Evolutionary conservation across 306 rosid genomes (phyloP), one percentile per base, ranked within the genome.

Genomic region (Ormosia emarginata): DNA sequence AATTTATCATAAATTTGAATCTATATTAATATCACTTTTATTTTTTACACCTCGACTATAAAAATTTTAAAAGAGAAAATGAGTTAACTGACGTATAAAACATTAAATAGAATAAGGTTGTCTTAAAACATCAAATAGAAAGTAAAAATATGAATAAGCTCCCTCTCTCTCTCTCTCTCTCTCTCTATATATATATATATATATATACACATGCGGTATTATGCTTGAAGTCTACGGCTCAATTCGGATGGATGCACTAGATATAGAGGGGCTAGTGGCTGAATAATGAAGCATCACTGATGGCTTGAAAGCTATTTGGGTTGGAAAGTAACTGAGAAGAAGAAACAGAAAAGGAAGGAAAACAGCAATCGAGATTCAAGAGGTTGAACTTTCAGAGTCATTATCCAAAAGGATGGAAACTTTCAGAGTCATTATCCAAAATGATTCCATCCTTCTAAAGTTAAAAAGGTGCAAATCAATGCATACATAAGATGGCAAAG

Each of bases 351-450:
- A 12, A 43, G 8, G 30, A 6, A 30, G 71, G 57, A 69, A 76
- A 77, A 69, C 32, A 12, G 1, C 32, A 30, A 79, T 15, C 17
- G 37, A 13, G 33, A 24, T 57, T 39, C 6, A 33, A 59, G 44
- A 58, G 17, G 41, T 7, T 57, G 9, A 40, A 24, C 57, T 6
- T 63, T 17, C 30, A n/a, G 49, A 53, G 80, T 81, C 62, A 67
- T 74, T 53, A 47, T 74, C 49, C 59, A 49, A 74, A 33, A n/a
- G n/a, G n/a, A n/a, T n/a, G n/a, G n/a, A n/a, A 40, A 24, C 57
- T 6, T 63, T 17, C 30, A n/a, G 49, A 53, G 80, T 81, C 62
- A 67, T 74, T 24, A 24, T 24, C 24, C 0, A 24, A 24, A 1
- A 39, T 74, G 63, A 74, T 68, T 68, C 50, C 24, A 24, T 24